Percentiles rank a stretch among this genome's conserved stretches.
Evolutionary conservation across 495 filamentous ascomycete genomes (phyloP).

Genomic region (Podospora pseudocomata): DNA sequence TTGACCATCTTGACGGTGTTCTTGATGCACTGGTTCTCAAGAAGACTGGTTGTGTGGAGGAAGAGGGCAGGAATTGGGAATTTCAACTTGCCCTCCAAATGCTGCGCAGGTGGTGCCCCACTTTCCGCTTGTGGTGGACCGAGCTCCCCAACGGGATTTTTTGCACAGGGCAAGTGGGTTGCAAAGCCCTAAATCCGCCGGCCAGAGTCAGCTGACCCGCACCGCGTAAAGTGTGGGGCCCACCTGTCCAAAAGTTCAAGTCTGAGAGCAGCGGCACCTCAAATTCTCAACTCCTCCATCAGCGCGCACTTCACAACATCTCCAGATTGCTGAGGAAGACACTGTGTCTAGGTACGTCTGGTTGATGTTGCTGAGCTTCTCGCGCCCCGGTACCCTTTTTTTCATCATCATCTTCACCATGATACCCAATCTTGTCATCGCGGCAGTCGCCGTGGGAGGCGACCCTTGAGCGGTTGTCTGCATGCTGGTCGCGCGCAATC

Average conservation of each 20-base stretch:
- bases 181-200: conserved; percentile 27
- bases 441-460: conserved; percentile 7
- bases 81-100: conserved; percentile 31
- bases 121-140: conserved; percentile 6
- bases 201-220: conserved; percentile 33
- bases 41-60: conserved; percentile 29
- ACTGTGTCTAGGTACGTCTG: conserved; percentile 56
- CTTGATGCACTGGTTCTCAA: conserved; percentile 38
- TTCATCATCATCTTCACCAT: conserved; percentile 19
- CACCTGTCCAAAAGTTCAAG: conserved; percentile 30
- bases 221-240: conserved; percentile 24
- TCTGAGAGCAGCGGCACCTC: conserved; percentile 13
- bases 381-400: conserved; percentile 17
- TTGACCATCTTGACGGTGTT: conserved; percentile 94
- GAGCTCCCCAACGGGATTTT: conserved; percentile 3
- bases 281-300: conserved; percentile 32
- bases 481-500: conserved; percentile 11
- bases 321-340: conserved; percentile 54
- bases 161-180: conserved; percentile 25
- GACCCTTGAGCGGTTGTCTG: conserved; percentile 4
- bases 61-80: conserved; percentile 25
- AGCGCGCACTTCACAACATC: conserved; percentile 41
- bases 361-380: conserved; percentile 31
- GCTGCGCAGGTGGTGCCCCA: conserved; percentile 22
- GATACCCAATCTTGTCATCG: conserved; percentile 30